These are phyloP conservation scores for Vaccinium corymbosum DNA, from an alignment of 148 eudicot species.

Conservation along the genomic window DNA sequence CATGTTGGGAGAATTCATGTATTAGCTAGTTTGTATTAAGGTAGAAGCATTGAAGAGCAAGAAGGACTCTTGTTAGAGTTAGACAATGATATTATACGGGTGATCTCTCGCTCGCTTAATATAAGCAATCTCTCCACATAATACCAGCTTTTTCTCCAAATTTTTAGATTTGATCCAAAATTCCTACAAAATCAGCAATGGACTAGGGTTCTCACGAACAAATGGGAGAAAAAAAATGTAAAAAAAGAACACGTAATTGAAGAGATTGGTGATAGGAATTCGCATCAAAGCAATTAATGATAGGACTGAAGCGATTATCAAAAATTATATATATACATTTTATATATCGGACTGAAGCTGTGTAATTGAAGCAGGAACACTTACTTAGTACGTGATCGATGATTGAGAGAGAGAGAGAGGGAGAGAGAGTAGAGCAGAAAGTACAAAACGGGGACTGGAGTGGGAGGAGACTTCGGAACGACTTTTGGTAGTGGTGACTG, in stretches of 20 bases:
- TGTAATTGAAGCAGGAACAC: not conserved
- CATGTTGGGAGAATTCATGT: too few species aligned
- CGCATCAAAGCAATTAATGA: not conserved
- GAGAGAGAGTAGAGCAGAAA: not conserved
- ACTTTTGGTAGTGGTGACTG: not conserved
- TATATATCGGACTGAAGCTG: not conserved
- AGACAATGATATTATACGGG: too few species aligned
- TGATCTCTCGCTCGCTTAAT: too few species aligned
- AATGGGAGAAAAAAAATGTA: too few species aligned
- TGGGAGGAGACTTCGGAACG: not conserved
- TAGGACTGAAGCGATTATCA: not conserved
- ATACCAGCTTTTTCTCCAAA: too few species aligned
- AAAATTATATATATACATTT: too few species aligned
- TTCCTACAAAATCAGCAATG: too few species aligned
- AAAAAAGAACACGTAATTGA: not conserved
- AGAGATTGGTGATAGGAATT: not conserved
- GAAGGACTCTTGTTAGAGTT: not conserved
- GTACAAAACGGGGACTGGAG: not conserved
- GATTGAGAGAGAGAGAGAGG: not conserved
- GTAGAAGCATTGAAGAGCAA: too few species aligned
- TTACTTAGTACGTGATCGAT: not conserved
- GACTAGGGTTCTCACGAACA: too few species aligned
- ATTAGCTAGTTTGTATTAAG: not conserved
- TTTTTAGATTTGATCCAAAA: too few species aligned
- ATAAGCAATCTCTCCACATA: too few species aligned